These are phyloP conservation scores for Lolium perenne DNA, from an alignment of 176 grass and related monocot genomes.

Conservation along the genomic window DNA sequence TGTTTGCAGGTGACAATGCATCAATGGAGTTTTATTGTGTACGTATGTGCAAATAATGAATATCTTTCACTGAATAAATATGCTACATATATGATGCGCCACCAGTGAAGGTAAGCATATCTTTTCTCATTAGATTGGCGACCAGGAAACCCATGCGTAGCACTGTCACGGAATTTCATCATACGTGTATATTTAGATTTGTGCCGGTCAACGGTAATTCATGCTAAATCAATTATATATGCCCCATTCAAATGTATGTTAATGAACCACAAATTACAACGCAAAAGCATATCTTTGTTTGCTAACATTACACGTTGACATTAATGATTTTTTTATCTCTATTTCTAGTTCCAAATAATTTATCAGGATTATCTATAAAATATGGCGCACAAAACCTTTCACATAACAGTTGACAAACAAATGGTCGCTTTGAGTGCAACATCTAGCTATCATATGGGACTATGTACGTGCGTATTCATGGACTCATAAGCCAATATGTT, in stretches of 20 bases:
- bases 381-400: background rate
- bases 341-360: background rate
- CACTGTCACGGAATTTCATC: background rate
- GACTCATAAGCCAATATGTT: background rate
- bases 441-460: background rate
- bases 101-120: background rate
- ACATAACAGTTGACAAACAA: background rate
- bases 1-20: background rate
- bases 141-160: too few species aligned
- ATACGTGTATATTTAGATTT: too few species aligned
- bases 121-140: constrained; percentile 1
- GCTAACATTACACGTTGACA: background rate
- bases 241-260: too few species aligned
- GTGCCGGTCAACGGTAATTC: background rate
- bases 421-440: background rate
- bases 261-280: too few species aligned
- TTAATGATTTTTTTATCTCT: background rate
- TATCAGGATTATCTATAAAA: background rate
- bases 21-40: background rate
- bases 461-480: background rate
- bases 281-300: too few species aligned
- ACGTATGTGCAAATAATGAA: background rate
- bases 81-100: background rate
- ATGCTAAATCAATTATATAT: background rate
- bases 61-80: background rate